Evolutionary conservation across 2,329 filamentous ascomycete genomes (phyloP), one percentile per base, ranked within the genome.

Genomic region (Botrytis deweyae): DNA sequence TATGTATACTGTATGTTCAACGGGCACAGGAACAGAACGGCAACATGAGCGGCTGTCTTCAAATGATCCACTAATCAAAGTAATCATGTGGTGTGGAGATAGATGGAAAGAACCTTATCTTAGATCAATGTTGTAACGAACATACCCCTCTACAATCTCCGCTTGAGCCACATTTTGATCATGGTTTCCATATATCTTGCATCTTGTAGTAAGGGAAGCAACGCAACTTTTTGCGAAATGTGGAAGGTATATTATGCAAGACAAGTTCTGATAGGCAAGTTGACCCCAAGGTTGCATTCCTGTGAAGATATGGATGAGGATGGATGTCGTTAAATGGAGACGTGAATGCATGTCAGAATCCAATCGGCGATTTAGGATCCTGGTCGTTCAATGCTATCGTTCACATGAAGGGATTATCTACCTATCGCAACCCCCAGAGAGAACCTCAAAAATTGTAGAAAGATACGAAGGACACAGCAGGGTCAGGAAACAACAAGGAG

Each of bases 71-170:
- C 61, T 61, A 68, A 68, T 72, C 3, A 40, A 38, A 68, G 18
- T 22, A 25, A 22, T 33, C 16, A 62, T 14, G 40, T 61, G 29
- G 40, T 38, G 49, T 69, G 63, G 49, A 42, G 52, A 61, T 18
- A 42, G 52, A 61, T 18, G 55, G 12, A 16, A 44, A 68, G 14
- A 69, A 72, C 40, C 71, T 72, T 72, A 69, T 72, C 71, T 68
- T 58, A 38, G 40, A 72, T 68, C 55, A 62, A 20, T 42, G 29
- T 22, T 44, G 38, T 44, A 36, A 42, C 14, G 38, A 14, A 18
- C 40, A 61, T 44, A 62, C 29, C 55, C 64, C 42, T 40, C 33
- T 70, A 63, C 46, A 46, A 38, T 38, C 25, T 29, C 70, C 29
- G 33, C 44, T 38, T 61, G 22, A 38, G n/a, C 44, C 61, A 40